Evolutionary conservation across 2,329 filamentous ascomycete species (phyloP).

Genomic region (Fusarium metavorans): DNA sequence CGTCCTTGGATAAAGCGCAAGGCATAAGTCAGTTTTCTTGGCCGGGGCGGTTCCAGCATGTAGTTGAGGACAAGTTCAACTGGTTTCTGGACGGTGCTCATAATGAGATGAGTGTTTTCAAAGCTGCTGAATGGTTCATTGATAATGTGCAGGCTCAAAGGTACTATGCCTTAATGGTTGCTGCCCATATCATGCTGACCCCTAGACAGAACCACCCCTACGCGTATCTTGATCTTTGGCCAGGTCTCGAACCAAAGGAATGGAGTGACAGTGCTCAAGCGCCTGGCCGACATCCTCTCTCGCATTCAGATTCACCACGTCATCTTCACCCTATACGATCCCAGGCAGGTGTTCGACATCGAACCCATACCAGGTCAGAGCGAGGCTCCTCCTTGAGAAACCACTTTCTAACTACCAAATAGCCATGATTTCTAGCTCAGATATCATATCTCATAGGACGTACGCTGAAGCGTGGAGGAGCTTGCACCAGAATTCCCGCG

Average conservation of each 20-base stretch:
- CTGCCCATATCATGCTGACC: neutral
- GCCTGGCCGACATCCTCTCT: neutral
- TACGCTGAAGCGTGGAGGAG: neutral
- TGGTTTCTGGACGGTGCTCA: neutral
- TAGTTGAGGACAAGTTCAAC: neutral
- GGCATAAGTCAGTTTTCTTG: neutral
- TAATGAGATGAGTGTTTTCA: neutral
- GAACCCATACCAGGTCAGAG: neutral
- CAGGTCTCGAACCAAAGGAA: neutral
- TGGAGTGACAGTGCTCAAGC: neutral
- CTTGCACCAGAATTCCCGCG: neutral
- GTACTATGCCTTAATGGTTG: neutral
- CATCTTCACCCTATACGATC: neutral
- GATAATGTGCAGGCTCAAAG: neutral
- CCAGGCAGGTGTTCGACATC: neutral
- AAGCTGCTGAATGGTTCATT: neutral
- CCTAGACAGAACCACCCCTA: neutral
- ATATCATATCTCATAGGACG: neutral
- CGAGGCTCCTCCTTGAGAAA: neutral
- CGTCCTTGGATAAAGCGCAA: neutral
- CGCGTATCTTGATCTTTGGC: neutral
- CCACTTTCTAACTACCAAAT: neutral
- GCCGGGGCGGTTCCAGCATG: neutral
- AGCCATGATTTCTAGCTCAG: accelerated
- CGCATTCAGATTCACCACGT: neutral